Percentiles rank a stretch among this genome's conserved stretches.
Evolutionary conservation across 108 stramenopile genomes (phyloP).

Genomic region (Cyclotella sp.): DNA sequence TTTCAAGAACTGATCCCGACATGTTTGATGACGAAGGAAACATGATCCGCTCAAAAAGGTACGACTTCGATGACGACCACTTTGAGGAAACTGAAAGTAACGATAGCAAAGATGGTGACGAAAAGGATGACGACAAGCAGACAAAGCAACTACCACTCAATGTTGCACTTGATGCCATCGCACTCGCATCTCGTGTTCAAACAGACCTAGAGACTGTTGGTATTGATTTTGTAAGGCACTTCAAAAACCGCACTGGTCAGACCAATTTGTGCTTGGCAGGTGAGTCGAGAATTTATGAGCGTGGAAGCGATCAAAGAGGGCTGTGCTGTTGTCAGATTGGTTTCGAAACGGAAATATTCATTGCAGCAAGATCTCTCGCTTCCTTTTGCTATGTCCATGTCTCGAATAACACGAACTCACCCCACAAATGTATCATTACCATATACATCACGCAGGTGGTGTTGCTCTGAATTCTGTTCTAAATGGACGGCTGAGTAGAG

Average conservation of each 20-base stretch:
- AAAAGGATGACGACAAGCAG: constrained; percentile 6
- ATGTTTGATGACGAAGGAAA: constrained; percentile 74
- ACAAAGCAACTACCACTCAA: constrained; percentile 67
- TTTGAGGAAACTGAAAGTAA: constrained; percentile 22
- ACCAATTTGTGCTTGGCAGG: constrained; percentile 82
- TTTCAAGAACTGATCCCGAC: constrained; percentile 78
- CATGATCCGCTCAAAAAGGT: constrained; percentile 59
- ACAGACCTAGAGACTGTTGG: constrained; percentile 82
- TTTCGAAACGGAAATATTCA: too few relatives aligned
- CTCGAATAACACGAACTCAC: too few relatives aligned
- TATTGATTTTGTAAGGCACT: constrained; percentile 85
- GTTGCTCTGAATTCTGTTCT: constrained; percentile 94
- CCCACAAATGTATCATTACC: too few relatives aligned
- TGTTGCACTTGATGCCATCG: constrained; percentile 85
- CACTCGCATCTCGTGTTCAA: constrained; percentile 80
- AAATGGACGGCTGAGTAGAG: constrained; percentile 85
- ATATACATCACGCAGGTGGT: constrained; percentile 59
- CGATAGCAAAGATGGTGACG: background rate
- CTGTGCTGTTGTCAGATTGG: too few relatives aligned
- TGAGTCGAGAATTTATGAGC: too few relatives aligned
- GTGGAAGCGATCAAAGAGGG: too few relatives aligned
- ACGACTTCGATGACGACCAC: constrained; percentile 84
- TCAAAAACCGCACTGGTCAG: constrained; percentile 82
- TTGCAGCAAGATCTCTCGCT: too few relatives aligned
- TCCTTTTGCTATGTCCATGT: too few relatives aligned